Percentiles rank a stretch among this genome's conserved stretches.
Conservation (phyloP, 2,329 filamentous ascomycete genomes). For the Neofusicoccum laricinum region DNA sequence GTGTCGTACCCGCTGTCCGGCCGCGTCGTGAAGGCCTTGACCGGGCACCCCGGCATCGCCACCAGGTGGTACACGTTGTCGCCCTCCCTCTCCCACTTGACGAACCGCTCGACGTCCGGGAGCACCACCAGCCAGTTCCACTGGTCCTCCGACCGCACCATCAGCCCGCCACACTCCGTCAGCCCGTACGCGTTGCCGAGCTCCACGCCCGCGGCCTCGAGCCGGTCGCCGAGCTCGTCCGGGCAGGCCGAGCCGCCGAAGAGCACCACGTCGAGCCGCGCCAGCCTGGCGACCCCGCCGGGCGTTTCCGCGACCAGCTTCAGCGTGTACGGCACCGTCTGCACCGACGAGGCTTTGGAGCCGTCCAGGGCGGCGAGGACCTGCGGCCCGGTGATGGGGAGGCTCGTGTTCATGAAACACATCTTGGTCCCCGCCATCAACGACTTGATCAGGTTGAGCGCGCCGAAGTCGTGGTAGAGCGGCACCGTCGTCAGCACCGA, state of each 20-base stretch:
- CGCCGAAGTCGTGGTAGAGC: background rate
- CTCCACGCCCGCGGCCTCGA: background rate
- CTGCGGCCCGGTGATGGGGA: background rate
- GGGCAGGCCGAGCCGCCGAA: background rate
- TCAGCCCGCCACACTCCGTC: slow-evolving; percentile 61
- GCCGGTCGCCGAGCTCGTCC: background rate
- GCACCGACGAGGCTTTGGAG: background rate
- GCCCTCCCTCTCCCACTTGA: background rate
- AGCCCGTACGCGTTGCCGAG: background rate
- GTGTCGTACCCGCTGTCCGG: slow-evolving; percentile 46
- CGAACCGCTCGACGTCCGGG: slow-evolving; percentile 36
- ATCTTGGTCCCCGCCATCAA: background rate
- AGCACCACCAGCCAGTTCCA: slow-evolving; percentile 59
- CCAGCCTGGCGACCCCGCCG: background rate
- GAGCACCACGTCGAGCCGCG: background rate
- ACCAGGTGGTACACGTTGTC: background rate
- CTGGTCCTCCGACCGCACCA: slow-evolving; percentile 57
- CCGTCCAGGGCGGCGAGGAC: background rate
- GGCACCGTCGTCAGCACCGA: background rate
- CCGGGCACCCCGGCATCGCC: slow-evolving; percentile 31
- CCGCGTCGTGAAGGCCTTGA: slow-evolving; percentile 33
- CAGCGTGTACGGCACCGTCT: background rate
- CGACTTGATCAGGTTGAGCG: background rate
- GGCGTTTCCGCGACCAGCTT: background rate
- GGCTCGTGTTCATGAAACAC: background rate